phyloP scores from a whole-genome alignment of 257 asterid genomes.

The Capsicum chinense region DNA sequence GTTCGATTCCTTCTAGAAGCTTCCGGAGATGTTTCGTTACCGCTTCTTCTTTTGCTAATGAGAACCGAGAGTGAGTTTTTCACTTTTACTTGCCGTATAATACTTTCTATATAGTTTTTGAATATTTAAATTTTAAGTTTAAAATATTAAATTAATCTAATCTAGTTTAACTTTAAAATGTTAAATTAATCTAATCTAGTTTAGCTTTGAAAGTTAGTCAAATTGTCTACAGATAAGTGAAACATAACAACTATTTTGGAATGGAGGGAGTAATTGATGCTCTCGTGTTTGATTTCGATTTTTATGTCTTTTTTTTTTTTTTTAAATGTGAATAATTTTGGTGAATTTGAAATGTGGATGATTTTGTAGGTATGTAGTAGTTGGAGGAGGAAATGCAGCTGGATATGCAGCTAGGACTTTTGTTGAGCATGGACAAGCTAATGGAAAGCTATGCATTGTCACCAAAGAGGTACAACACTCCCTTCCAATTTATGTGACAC shows the following conservation, averaged over 20 bases:
- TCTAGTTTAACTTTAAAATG: too few relatives aligned
- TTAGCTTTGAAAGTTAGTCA: too few relatives aligned
- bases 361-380: constrained; percentile 69
- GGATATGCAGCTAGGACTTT: constrained; percentile 93
- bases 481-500: too few relatives aligned
- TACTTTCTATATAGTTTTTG: too few relatives aligned
- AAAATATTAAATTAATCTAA: too few relatives aligned
- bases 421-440: constrained; percentile 87
- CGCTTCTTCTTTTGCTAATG: constrained; percentile 75
- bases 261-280: too few relatives aligned
- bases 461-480: constrained; percentile 71
- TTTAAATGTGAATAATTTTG: background rate
- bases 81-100: too few relatives aligned
- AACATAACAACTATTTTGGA: too few relatives aligned
- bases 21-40: constrained; percentile 64
- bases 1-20: constrained; percentile 44
- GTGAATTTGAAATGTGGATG: constrained; percentile 1
- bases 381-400: constrained; percentile 96
- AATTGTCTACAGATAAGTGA: too few relatives aligned
- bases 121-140: too few relatives aligned
- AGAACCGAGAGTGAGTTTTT: constrained; percentile 75
- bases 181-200: too few relatives aligned
- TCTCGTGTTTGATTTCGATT: background rate
- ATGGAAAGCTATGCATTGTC: constrained; percentile 91
- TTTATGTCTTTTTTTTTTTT: background rate